These are phyloP conservation scores for Passiflora organensis DNA, from an alignment of 345 rosid genomes.

Conservation along the genomic window DNA sequence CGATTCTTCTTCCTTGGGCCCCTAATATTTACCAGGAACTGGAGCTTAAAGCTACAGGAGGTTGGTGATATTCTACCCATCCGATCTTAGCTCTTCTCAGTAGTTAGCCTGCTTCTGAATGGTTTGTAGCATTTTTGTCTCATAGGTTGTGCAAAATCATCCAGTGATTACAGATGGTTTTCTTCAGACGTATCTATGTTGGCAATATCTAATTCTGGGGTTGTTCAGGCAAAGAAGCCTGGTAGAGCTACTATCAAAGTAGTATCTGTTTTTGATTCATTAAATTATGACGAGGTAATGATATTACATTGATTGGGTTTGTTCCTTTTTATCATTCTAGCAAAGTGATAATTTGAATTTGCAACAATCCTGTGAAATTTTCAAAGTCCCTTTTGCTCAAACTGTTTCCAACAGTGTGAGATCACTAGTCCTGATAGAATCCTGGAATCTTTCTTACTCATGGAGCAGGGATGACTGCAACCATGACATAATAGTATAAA, in stretches of 20 bases:
- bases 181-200: constrained; percentile 62
- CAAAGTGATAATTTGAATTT: no score
- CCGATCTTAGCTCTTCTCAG: background rate
- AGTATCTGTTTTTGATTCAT: constrained; percentile 65
- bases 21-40: constrained; percentile 77
- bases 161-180: constrained; percentile 86
- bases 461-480: no score
- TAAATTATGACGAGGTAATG: constrained; percentile 83
- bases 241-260: constrained; percentile 78
- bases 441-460: no score
- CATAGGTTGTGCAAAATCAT: constrained; percentile 74
- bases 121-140: constrained; percentile 14
- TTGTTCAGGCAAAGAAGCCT: constrained; percentile 81
- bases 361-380: no score
- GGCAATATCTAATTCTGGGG: constrained; percentile 70
- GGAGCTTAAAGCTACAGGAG: constrained; percentile 75
- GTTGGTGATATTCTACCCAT: constrained; percentile 30
- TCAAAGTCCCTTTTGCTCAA: no score
- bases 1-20: constrained; percentile 76
- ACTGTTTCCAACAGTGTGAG: no score
- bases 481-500: no score
- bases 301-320: background rate
- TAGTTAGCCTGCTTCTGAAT: constrained; percentile 7
- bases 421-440: no score
- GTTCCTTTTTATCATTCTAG: no score